phyloP scores from a whole-genome alignment of 106 monocot species.

The Platanthera guangdongensis region DNA sequence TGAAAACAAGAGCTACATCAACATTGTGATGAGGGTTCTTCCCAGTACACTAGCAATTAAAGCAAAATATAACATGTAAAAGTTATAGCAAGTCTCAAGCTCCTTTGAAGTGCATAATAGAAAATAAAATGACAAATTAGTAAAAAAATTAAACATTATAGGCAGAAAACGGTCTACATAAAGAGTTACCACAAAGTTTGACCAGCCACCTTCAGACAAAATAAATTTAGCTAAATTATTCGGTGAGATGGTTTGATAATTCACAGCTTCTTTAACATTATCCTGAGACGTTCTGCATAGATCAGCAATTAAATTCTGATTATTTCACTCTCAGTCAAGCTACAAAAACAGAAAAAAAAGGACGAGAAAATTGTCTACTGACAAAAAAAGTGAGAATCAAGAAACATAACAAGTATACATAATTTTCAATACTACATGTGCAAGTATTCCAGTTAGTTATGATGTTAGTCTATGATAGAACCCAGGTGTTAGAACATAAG shows the following conservation, averaged over 20 bases:
- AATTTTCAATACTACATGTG: neutral
- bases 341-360: neutral
- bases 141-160: neutral
- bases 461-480: neutral
- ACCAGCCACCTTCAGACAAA: slow-evolving; percentile 87
- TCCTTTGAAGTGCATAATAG: neutral
- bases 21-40: slow-evolving; percentile 29
- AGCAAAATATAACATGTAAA: neutral
- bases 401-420: neutral
- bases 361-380: neutral
- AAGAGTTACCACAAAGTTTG: slow-evolving; percentile 57
- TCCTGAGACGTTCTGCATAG: slow-evolving; percentile 35
- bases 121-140: neutral
- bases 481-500: too few species aligned
- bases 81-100: neutral
- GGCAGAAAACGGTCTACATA: neutral
- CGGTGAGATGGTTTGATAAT: slow-evolving; percentile 60
- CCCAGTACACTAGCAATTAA: slow-evolving; percentile 50
- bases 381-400: neutral
- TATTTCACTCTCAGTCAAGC: neutral
- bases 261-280: slow-evolving; percentile 42
- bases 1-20: slow-evolving; percentile 74
- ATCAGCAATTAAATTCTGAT: neutral
- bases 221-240: slow-evolving; percentile 61
- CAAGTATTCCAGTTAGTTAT: neutral